phyloP scores from a whole-genome alignment of 257 asterid species.

The Forsythia suspensa region DNA sequence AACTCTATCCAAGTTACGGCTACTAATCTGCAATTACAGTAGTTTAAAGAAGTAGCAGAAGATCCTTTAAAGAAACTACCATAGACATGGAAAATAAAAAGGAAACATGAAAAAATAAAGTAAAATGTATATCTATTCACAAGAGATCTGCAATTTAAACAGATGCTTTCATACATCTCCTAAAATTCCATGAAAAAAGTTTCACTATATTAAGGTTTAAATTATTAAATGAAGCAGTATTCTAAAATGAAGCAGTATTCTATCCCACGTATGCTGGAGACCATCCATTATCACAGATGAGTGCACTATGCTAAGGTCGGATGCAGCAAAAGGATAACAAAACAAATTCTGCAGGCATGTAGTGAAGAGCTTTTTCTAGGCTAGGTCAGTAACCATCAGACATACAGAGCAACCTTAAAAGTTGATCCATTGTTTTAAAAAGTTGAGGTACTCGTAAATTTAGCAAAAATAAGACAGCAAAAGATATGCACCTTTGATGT shows the following conservation, averaged over 20 bases:
- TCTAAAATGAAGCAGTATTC: not conserved
- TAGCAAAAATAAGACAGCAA: not conserved
- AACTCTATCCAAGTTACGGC: constrained; percentile 93
- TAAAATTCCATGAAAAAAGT: not conserved
- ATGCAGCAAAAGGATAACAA: not conserved
- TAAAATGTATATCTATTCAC: not conserved
- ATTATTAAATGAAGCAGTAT: not conserved
- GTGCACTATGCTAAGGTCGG: not conserved
- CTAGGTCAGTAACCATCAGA: constrained; percentile 1
- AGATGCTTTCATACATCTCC: not conserved
- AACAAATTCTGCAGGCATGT: constrained; percentile 4
- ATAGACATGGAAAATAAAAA: not conserved
- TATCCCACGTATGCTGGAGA: not conserved
- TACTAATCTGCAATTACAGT: constrained; percentile 68
- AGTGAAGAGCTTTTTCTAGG: not conserved
- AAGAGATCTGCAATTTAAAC: not conserved
- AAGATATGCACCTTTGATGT: constrained; percentile 48
- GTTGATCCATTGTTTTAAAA: not conserved
- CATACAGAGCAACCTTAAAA: not conserved
- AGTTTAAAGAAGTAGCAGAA: not conserved
- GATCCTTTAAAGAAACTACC: not conserved
- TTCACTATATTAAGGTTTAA: not conserved
- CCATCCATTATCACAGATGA: not conserved
- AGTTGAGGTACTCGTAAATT: not conserved
- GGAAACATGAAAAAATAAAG: not conserved